A percentile compares a stretch with the other conserved stretches of the same genome.
These are phyloP conservation scores for Plasmodium falciparum DNA, from an alignment of 169 alveolate species.

Conservation along the genomic window DNA sequence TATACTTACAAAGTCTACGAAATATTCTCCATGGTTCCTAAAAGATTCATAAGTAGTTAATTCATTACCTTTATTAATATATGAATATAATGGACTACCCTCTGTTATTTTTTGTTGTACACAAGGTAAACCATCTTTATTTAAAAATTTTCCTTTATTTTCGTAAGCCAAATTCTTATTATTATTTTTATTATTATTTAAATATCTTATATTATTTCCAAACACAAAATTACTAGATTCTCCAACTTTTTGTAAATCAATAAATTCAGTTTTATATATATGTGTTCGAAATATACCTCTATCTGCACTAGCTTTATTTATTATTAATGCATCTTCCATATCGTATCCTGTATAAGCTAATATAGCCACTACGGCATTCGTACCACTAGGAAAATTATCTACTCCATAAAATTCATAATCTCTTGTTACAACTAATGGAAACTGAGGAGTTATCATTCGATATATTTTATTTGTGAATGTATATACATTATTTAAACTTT, in stretches of 20 bases:
- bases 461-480: conserved; percentile 97
- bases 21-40: conserved; percentile 41
- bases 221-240: conserved; percentile 33
- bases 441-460: conserved; percentile 95
- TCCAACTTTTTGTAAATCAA: conserved; percentile 80
- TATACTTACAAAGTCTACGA: conserved; percentile 50
- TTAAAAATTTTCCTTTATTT: conserved; percentile 34
- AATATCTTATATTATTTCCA: conserved; percentile 73
- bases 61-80: conserved; percentile 49
- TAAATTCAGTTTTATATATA: conserved; percentile 95
- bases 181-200: conserved; percentile 1
- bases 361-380: conserved; percentile 99
- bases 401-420: conserved; percentile 94
- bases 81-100: conserved; percentile 83
- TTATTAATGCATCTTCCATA: conserved; percentile 99
- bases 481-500: conserved; percentile 95
- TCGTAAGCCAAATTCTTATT: conserved; percentile 1
- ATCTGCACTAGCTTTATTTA: conserved; percentile 98
- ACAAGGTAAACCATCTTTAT: conserved; percentile 89
- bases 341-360: conserved; percentile 99
- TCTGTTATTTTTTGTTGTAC: conserved; percentile 87
- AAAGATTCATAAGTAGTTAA: conserved; percentile 67
- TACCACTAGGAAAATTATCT: conserved; percentile 98
- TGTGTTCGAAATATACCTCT: conserved; percentile 99
- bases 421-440: conserved; percentile 98